phyloP scores from a whole-genome alignment of 306 rosid genomes.

The Glycine soja region DNA sequence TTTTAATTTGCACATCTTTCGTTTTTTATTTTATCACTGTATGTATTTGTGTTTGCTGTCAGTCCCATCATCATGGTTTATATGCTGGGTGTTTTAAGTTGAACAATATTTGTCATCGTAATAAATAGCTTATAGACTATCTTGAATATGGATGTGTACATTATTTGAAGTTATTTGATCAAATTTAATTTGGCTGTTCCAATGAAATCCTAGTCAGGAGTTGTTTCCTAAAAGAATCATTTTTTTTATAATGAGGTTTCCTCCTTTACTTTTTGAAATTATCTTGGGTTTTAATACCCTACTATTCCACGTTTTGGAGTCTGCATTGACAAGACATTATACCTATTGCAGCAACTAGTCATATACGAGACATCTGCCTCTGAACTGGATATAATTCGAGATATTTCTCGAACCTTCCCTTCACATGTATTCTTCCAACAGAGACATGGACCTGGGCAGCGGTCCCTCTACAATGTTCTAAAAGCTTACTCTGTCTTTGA shows the following conservation, averaged over 20 bases:
- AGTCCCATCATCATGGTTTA: background rate
- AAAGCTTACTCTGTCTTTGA: constrained; percentile 97
- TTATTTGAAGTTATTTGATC: background rate
- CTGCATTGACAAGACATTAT: constrained; percentile 44
- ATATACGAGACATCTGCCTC: constrained; percentile 96
- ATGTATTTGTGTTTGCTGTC: constrained; percentile 8
- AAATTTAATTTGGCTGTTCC: background rate
- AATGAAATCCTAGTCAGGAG: constrained; percentile 1
- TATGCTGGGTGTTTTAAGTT: constrained; percentile 27
- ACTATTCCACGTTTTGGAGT: constrained; percentile 23
- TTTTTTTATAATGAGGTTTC: background rate
- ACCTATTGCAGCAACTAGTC: constrained; percentile 86
- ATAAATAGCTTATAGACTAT: background rate
- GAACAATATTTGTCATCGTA: background rate
- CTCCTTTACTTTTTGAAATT: constrained; percentile 32
- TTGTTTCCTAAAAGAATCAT: constrained; percentile 19
- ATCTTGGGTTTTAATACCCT: background rate
- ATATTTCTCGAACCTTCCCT: constrained; percentile 96
- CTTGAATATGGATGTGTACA: background rate
- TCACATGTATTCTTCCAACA: constrained; percentile 98
- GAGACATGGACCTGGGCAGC: constrained; percentile 99
- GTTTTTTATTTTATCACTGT: background rate
- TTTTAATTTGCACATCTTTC: constrained; percentile 12
- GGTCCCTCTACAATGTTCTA: constrained; percentile 95
- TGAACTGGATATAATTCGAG: constrained; percentile 96